Percentiles rank a stretch among this genome's conserved stretches.
Evolutionary conservation across 805 yeast genomes (phyloP).

Genomic region (Aciculoconidium aculeatum): DNA sequence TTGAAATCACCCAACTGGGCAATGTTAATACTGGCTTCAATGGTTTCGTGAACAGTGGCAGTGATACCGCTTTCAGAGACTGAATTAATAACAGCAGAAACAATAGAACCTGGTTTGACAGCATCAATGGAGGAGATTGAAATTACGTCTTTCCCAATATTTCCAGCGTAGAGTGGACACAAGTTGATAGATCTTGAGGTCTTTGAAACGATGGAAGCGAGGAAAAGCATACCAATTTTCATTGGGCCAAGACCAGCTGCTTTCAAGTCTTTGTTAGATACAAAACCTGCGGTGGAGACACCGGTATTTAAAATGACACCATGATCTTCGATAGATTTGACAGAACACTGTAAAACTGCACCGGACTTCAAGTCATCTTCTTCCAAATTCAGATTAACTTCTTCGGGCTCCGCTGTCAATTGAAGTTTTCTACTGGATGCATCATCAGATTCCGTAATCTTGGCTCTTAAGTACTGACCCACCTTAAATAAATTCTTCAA

Average conservation of each 20-base stretch:
- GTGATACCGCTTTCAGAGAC: slow-evolving; percentile 56
- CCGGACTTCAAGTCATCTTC: slow-evolving; percentile 63
- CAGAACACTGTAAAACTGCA: slow-evolving; percentile 66
- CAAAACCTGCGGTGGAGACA: slow-evolving; percentile 56
- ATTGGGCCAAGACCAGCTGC: slow-evolving; percentile 27
- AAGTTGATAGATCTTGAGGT: slow-evolving; percentile 54
- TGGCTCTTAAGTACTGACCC: slow-evolving; percentile 87
- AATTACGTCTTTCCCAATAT: too few relatives aligned
- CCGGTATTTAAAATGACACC: slow-evolving; percentile 80
- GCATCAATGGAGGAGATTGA: slow-evolving; percentile 74
- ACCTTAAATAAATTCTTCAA: slow-evolving; percentile 48
- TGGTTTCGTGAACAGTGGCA: slow-evolving; percentile 70
- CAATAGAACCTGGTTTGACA: slow-evolving; percentile 77
- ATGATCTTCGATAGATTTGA: slow-evolving; percentile 84
- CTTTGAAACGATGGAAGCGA: slow-evolving; percentile 47
- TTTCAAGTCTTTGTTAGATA: slow-evolving; percentile 62
- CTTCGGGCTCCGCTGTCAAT: slow-evolving; percentile 67
- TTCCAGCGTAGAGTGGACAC: slow-evolving; percentile 38
- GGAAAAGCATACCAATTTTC: slow-evolving; percentile 61
- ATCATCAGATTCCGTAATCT: slow-evolving; percentile 50
- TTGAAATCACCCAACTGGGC: slow-evolving; percentile 56
- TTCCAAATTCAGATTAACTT: slow-evolving; percentile 55
- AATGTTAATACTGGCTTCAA: slow-evolving; percentile 63
- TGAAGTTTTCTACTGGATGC: slow-evolving; percentile 57
- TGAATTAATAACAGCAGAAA: slow-evolving; percentile 65